Conservation (phyloP, 75 land plant genomes). For the Selaginella tamariscina region DNA sequence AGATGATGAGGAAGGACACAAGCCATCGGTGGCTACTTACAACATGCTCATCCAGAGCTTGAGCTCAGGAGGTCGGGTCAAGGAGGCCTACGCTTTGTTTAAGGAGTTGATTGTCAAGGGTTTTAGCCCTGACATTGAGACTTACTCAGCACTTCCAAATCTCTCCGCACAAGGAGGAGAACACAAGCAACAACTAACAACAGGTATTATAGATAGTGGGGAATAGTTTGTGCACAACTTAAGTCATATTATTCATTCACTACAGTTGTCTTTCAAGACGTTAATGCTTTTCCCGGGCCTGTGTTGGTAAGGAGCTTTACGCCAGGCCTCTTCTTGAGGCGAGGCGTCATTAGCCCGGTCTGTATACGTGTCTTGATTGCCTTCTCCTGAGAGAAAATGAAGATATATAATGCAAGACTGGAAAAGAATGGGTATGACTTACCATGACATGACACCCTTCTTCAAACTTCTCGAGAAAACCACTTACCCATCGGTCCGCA, state of each 20-base stretch:
- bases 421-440: slow-evolving; percentile 10
- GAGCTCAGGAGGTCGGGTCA: slow-evolving; percentile 33
- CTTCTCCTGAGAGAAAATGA: slow-evolving; percentile 19
- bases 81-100: slow-evolving; percentile 38
- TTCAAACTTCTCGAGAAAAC: slow-evolving; percentile 95
- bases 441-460: slow-evolving; percentile 95
- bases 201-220: too few relatives aligned
- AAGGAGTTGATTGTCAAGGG: slow-evolving; percentile 31
- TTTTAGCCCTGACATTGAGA: not conserved
- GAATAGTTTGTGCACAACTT: too few relatives aligned
- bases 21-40: slow-evolving; percentile 37
- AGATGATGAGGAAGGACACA: slow-evolving; percentile 44
- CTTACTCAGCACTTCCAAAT: not conserved
- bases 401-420: not conserved
- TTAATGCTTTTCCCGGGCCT: not conserved
- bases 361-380: slow-evolving; percentile 34
- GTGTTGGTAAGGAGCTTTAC: slow-evolving; percentile 15
- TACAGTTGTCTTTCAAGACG: not conserved
- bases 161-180: not conserved
- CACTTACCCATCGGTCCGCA: slow-evolving; percentile 94
- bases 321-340: slow-evolving; percentile 15
- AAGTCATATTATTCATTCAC: too few relatives aligned
- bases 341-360: slow-evolving; percentile 24
- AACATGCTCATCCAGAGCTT: slow-evolving; percentile 58
- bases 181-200: too few relatives aligned